These are phyloP conservation scores for Fraxinus xanthoxyloides DNA, from an alignment of 305 asterid genomes.

Conservation along the genomic window DNA sequence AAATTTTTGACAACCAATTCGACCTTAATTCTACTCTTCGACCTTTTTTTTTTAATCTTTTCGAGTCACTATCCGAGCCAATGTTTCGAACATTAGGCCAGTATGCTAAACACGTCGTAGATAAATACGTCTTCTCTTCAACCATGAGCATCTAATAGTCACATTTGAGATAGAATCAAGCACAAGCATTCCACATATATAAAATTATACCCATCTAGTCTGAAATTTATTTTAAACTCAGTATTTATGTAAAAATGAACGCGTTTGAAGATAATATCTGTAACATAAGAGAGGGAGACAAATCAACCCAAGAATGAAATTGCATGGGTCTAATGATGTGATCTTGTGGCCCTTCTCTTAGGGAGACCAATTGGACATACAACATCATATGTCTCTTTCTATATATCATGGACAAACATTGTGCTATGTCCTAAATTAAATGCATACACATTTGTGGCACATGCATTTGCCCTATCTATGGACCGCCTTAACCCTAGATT, in stretches of 20 bases:
- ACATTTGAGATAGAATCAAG: neutral
- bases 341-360: constrained; percentile 5
- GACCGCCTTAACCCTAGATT: constrained; percentile 24
- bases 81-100: neutral
- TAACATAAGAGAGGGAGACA: neutral
- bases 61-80: neutral
- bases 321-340: constrained; percentile 1
- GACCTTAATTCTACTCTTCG: neutral
- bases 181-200: neutral
- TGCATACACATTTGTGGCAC: constrained; percentile 34
- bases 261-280: neutral
- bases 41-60: neutral
- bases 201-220: neutral
- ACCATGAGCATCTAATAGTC: neutral
- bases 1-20: neutral
- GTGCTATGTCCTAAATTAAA: constrained; percentile 47
- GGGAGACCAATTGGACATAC: constrained; percentile 44
- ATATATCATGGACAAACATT: constrained; percentile 36
- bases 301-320: neutral
- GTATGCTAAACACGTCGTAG: neutral
- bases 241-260: neutral
- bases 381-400: constrained; percentile 41
- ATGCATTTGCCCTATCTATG: constrained; percentile 34
- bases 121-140: neutral
- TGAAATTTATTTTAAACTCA: neutral